Conservation (phyloP, 768 basidiomycete genomes). For the Phylloporus sp. region DNA sequence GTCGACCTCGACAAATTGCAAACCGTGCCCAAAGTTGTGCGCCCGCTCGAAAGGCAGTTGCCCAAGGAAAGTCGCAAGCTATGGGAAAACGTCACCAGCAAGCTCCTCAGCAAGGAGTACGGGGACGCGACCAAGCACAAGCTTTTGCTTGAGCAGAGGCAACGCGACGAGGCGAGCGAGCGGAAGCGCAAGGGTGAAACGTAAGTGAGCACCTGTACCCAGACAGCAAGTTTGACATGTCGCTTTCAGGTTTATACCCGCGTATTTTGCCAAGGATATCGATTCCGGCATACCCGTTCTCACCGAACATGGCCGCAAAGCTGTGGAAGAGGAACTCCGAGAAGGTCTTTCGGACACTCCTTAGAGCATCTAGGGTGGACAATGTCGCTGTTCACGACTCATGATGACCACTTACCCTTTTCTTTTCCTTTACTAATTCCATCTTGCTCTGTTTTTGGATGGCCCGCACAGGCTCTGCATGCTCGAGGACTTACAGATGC, state of each 20-base stretch:
- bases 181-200: constrained; percentile 74
- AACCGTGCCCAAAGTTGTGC: constrained; percentile 77
- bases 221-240: neutral
- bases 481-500: constrained; percentile 2
- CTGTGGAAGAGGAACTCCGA: constrained; percentile 67
- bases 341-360: constrained; percentile 14
- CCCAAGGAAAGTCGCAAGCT: constrained; percentile 79
- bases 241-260: constrained; percentile 58
- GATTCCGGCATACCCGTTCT: constrained; percentile 64
- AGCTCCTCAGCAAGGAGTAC: constrained; percentile 79
- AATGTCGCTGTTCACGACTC: constrained; percentile 1
- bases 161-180: constrained; percentile 85
- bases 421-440: neutral
- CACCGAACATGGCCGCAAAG: constrained; percentile 64
- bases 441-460: constrained; percentile 9
- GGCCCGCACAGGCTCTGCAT: constrained; percentile 1
- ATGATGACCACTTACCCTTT: constrained; percentile 5
- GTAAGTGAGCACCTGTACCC: constrained; percentile 47
- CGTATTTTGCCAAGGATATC: constrained; percentile 71
- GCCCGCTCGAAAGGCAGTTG: constrained; percentile 76
- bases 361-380: constrained; percentile 9
- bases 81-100: constrained; percentile 81
- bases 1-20: constrained; percentile 72
- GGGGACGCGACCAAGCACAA: constrained; percentile 90
- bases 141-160: constrained; percentile 86